A percentile compares a stretch with the other conserved stretches of the same genome.
These are phyloP conservation scores for Coemansia sp. DNA, from an alignment of 192 early-diverging fungal genomes.

Conservation along the genomic window DNA sequence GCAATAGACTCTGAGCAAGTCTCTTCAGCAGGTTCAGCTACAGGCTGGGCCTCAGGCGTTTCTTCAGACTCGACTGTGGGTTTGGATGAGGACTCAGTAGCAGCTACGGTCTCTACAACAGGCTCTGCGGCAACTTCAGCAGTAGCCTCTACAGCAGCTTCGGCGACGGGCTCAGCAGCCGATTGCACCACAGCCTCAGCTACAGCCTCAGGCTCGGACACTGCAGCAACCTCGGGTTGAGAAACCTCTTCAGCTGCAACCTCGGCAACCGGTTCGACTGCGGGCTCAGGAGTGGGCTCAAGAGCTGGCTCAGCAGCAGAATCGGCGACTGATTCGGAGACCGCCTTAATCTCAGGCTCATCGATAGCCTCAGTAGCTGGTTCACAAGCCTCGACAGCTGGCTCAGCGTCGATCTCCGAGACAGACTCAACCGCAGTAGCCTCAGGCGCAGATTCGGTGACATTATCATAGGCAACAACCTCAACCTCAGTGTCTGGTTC, in stretches of 20 bases:
- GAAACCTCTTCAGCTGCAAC: neutral
- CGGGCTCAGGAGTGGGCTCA: neutral
- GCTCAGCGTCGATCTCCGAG: no score
- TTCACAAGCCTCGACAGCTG: neutral
- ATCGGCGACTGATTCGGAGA: neutral
- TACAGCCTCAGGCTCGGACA: neutral
- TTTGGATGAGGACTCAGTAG: neutral
- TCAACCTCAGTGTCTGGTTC: no score
- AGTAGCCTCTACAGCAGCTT: neutral
- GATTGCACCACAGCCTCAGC: neutral
- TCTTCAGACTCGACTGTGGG: no score
- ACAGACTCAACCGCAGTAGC: no score
- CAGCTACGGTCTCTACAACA: neutral
- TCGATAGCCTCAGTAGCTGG: neutral
- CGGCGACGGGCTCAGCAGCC: neutral
- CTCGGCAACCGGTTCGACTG: neutral
- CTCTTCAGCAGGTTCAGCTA: neutral
- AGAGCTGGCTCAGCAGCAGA: neutral
- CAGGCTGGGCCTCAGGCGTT: conserved; percentile 1
- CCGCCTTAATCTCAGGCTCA: neutral
- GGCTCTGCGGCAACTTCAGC: neutral
- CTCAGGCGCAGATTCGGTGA: no score
- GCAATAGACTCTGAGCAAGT: neutral
- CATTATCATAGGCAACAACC: no score
- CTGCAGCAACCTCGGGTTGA: neutral